Percentiles rank a stretch among this genome's conserved stretches.
These are phyloP conservation scores for Solanum megistacrolobum DNA, from an alignment of 257 asterid species.

Conservation along the genomic window DNA sequence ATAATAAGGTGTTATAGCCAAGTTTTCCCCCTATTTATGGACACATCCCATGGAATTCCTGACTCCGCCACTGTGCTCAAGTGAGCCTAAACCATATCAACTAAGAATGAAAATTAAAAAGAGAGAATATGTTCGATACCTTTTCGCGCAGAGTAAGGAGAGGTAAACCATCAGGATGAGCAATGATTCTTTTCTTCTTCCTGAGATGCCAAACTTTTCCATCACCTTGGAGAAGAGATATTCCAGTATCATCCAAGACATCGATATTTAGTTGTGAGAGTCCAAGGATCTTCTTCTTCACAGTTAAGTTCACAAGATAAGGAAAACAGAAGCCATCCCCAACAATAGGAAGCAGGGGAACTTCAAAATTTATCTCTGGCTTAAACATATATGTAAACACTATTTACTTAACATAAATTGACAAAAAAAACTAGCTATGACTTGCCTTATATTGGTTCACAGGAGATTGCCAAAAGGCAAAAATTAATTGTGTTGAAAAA, in stretches of 20 bases:
- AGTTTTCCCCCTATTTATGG: too few relatives aligned
- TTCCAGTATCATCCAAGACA: conserved; percentile 22
- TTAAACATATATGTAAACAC: conserved; percentile 16
- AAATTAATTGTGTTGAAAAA: not conserved
- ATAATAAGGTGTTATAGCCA: not conserved
- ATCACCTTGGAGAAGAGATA: conserved; percentile 18
- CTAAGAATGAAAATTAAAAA: too few relatives aligned
- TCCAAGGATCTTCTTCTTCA: conserved; percentile 12
- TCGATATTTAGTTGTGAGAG: conserved; percentile 9
- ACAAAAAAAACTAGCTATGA: not conserved
- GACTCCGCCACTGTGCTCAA: too few relatives aligned
- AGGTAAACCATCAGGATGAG: conserved; percentile 16
- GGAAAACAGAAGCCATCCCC: conserved; percentile 34
- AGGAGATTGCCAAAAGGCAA: not conserved
- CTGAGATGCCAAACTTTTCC: conserved; percentile 27
- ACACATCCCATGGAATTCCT: too few relatives aligned
- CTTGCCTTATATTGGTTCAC: not conserved
- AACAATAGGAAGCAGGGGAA: conserved; percentile 15
- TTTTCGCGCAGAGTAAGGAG: conserved; percentile 21
- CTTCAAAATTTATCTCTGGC: conserved; percentile 21
- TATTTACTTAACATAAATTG: not conserved
- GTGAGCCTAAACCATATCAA: too few relatives aligned
- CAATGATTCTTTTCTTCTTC: conserved; percentile 28
- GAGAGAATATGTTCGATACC: not conserved
- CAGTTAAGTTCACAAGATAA: conserved; percentile 22